Base-by-base conservation (phyloP, 2,329 filamentous ascomycete genomes). In the Shiraia sp. region DNA sequence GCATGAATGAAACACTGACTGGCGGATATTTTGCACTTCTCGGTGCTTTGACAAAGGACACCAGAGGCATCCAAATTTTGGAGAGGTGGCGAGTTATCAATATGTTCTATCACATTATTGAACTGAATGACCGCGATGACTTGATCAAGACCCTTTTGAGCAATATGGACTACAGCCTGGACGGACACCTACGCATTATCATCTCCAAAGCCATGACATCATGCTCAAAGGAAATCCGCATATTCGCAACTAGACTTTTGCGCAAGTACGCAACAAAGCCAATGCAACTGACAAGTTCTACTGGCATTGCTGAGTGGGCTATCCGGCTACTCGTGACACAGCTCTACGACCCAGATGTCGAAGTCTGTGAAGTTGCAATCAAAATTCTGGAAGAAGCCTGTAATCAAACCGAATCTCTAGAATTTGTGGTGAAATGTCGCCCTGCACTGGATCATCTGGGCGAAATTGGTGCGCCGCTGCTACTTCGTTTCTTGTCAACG, bases 101-200 rank as follows among this genome's bases (percentile, higher is more conserved):
- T 70, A 99, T 99, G 90, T 95, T 97, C 78, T 99, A 99, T 66
- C 93, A 97, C 69, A 96, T 99, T 47, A 81, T 96, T 43, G 92
- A 97, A 62, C 77, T 96, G 31, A 90, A 88, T 57, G 87, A 93
- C 68, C 86, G 93, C 2, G 90, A 92, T 32, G 93, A 99, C 66
- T 76, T 99, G 45, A 90, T 97, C 65, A 90, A 91, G 64, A 79
- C 92, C 8, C 79, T 99, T 23, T 78, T 99, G 7, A 86, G 87
- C 34, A 93, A 91, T 60, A 91, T 99, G 70, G 92, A 99, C 70
- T 99, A 96, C 65, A 87, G 85, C 14, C 75, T 95, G 16, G 74
- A 76, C 46, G 92, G 91, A 1, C 93, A 99, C 67, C 87, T 95
- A 14, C 83, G 93, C 27, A 89, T 99, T 36, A 84, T 99, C 36